These are phyloP conservation scores for Sugiyamaella pinicola DNA, from an alignment of 1,139 yeast species.

Conservation along the genomic window DNA sequence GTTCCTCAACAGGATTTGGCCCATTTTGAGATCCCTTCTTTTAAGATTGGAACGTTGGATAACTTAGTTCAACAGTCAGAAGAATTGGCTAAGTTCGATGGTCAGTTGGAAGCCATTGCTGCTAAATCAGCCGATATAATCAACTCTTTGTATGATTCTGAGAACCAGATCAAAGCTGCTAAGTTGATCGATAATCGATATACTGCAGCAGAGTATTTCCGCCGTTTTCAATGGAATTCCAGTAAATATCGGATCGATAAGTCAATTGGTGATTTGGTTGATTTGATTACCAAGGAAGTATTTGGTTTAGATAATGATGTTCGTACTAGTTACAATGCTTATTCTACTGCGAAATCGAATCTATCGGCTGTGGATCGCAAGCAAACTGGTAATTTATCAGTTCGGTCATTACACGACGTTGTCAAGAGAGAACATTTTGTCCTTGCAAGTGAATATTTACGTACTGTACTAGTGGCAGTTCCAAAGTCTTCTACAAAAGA, in stretches of 20 bases:
- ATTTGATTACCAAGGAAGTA: conserved; percentile 73
- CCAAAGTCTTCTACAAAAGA: conserved; percentile 60
- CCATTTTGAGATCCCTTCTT: conserved; percentile 71
- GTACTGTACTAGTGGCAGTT: conserved; percentile 81
- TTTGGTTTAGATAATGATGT: conserved; percentile 82
- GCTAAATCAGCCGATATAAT: conserved; percentile 76
- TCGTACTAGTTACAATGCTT: conserved; percentile 65
- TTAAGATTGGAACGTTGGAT: conserved; percentile 94
- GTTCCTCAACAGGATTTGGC: conserved; percentile 32
- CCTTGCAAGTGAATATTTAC: conserved; percentile 79
- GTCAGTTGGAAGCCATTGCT: conserved; percentile 68
- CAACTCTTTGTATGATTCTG: conserved; percentile 51
- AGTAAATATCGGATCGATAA: conserved; percentile 84
- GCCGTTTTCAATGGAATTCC: conserved; percentile 81
- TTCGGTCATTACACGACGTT: conserved; percentile 84
- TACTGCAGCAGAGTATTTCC: conserved; percentile 57
- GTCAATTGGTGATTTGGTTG: conserved; percentile 74
- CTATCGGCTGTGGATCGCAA: conserved; percentile 88
- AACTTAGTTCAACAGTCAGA: conserved; percentile 88
- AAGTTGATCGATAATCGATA: conserved; percentile 54
- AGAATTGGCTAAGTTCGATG: conserved; percentile 79
- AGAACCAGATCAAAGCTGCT: conserved; percentile 47
- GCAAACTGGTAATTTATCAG: conserved; percentile 87
- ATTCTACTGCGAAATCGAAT: conserved; percentile 80
- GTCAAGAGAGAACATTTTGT: conserved; percentile 86